These are phyloP conservation scores for Microthyrium microscopicum DNA, from an alignment of 2,329 filamentous ascomycete species.

Conservation along the genomic window DNA sequence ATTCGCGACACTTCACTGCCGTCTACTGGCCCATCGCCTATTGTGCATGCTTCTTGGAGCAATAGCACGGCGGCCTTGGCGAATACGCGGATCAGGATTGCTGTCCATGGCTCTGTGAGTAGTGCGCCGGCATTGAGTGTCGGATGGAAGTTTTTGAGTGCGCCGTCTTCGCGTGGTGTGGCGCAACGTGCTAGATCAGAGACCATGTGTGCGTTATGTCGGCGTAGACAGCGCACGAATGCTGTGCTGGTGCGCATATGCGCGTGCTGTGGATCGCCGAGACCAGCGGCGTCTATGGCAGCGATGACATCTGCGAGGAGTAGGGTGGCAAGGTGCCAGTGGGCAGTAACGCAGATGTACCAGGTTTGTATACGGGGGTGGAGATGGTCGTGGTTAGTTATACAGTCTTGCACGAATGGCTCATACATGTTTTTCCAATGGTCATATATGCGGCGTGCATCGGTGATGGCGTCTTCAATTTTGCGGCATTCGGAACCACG, in stretches of 20 bases:
- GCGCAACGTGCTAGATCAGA: conserved; percentile 31
- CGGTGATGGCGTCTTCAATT: too few relatives aligned
- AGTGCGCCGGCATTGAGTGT: conserved; percentile 38
- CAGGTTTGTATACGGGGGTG: conserved; percentile 40
- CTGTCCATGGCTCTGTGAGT: conserved; percentile 44
- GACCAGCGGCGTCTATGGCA: conserved; percentile 27
- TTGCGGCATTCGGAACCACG: too few relatives aligned
- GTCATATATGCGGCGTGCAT: conserved; percentile 33
- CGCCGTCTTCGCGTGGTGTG: conserved; percentile 18
- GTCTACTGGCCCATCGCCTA: too few relatives aligned
- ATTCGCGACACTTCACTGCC: too few relatives aligned
- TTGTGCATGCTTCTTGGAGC: conserved; percentile 16
- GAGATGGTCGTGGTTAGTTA: conserved; percentile 32
- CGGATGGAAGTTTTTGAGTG: conserved; percentile 29
- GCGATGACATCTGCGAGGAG: conserved; percentile 38
- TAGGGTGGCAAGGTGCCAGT: conserved; percentile 41
- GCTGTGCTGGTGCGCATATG: conserved; percentile 14
- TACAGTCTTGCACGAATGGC: conserved; percentile 35
- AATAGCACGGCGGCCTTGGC: conserved; percentile 28
- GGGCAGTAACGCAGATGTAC: conserved; percentile 40
- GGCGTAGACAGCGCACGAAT: conserved; percentile 26
- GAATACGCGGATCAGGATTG: conserved; percentile 37
- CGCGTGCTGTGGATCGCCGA: conserved; percentile 13
- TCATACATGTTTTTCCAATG: conserved; percentile 39
- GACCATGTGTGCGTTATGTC: conserved; percentile 28